A percentile compares a stretch with the other conserved stretches of the same genome.
Conservation (phyloP, 139 green algal species). For the Choricystis sp. region DNA sequence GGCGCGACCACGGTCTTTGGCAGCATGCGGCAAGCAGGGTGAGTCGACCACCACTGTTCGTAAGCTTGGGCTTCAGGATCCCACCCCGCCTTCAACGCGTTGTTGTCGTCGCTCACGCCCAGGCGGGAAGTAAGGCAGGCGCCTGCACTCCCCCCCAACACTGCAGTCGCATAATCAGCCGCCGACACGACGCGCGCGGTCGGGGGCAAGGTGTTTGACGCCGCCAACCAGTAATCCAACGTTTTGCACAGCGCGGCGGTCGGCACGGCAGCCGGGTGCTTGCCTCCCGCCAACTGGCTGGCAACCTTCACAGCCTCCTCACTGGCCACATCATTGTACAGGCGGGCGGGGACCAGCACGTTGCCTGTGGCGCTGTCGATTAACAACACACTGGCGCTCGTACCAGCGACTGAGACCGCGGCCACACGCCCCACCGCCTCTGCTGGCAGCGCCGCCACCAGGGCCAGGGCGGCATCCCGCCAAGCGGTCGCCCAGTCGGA, state of each 20-base stretch:
- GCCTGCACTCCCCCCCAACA: too few relatives aligned
- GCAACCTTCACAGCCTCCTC: conserved; percentile 15
- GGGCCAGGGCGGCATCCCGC: conserved; percentile 29
- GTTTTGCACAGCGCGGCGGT: conserved; percentile 83
- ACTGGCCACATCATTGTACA: conserved; percentile 62
- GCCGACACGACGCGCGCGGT: conserved; percentile 50
- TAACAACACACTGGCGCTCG: conserved; percentile 68
- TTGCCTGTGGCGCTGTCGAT: conserved; percentile 35
- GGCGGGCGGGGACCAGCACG: conserved; percentile 36
- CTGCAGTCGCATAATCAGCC: conserved; percentile 51
- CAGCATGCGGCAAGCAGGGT: conserved; percentile 42
- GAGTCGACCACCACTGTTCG: conserved; percentile 52
- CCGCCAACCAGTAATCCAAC: conserved; percentile 44
- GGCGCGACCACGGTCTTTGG: conserved; percentile 47
- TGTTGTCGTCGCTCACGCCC: conserved; percentile 77
- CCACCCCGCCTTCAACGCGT: conserved; percentile 83
- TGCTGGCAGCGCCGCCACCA: conserved; percentile 19
- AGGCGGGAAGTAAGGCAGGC: conserved; percentile 19
- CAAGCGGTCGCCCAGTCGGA: not conserved
- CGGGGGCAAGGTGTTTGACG: conserved; percentile 15
- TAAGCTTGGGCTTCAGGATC: conserved; percentile 28
- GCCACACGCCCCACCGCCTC: conserved; percentile 7
- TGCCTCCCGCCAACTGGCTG: conserved; percentile 44
- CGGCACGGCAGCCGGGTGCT: conserved; percentile 54
- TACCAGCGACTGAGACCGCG: conserved; percentile 68